Conservation (phyloP, 2,329 filamentous ascomycete genomes). For the Macrophomina phaseolina region DNA sequence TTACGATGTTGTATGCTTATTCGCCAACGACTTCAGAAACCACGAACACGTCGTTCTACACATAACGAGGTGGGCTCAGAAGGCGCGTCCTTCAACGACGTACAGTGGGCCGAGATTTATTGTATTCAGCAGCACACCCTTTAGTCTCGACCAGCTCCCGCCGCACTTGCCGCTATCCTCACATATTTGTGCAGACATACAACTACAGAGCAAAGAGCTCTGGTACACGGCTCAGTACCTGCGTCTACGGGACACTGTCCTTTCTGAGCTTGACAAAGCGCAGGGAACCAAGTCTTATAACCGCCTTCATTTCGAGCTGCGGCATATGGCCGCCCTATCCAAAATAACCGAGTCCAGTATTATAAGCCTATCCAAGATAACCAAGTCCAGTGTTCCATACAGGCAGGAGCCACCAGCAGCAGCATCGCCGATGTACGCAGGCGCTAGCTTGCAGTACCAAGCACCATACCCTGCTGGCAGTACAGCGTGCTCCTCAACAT, state of each 20-base stretch:
- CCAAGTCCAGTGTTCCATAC: constrained; percentile 39
- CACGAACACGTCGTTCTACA: constrained; percentile 18
- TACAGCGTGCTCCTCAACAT: constrained; percentile 33
- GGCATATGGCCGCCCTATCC: too few relatives aligned
- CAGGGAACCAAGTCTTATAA: too few relatives aligned
- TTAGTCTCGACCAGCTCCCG: constrained; percentile 26
- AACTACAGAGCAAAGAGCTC: too few relatives aligned
- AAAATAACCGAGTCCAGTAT: too few relatives aligned
- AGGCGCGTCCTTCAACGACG: not conserved
- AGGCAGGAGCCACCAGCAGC: not conserved
- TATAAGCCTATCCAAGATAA: not conserved
- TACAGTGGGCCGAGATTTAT: constrained; percentile 28
- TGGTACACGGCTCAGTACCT: too few relatives aligned
- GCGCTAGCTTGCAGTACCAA: constrained; percentile 40
- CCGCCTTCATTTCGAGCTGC: too few relatives aligned
- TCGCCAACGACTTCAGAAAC: constrained; percentile 30
- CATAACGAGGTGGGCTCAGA: constrained; percentile 25
- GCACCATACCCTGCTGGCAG: constrained; percentile 37
- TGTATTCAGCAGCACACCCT: constrained; percentile 25
- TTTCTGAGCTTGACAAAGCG: too few relatives aligned
- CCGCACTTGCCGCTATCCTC: constrained; percentile 27
- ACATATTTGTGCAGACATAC: too few relatives aligned
- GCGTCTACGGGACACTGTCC: too few relatives aligned
- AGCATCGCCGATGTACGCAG: constrained; percentile 40
- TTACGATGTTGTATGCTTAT: constrained; percentile 30